Conservation (phyloP, 1,139 yeast species). For the Debaryomyces robertsiae region DNA sequence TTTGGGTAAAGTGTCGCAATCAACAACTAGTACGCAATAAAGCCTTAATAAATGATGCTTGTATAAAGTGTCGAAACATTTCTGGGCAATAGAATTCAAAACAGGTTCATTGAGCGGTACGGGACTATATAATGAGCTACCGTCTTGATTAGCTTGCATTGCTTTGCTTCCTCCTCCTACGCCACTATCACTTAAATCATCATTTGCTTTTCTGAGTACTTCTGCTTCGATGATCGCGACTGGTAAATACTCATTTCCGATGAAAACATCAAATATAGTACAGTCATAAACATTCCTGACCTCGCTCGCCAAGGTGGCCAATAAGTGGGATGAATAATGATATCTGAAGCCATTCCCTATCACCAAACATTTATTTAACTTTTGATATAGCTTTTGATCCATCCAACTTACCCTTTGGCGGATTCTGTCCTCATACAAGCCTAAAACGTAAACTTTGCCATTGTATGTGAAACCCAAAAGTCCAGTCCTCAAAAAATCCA, state of each 20-base stretch:
- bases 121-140: conserved; percentile 24
- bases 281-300: conserved; percentile 87
- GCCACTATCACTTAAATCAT: conserved; percentile 21
- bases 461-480: conserved; percentile 82
- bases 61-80: conserved; percentile 69
- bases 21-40: conserved; percentile 79
- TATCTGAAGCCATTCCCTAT: conserved; percentile 53
- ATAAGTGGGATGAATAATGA: conserved; percentile 84
- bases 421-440: conserved; percentile 88
- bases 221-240: conserved; percentile 88
- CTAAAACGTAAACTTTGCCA: conserved; percentile 86
- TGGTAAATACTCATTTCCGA: conserved; percentile 84
- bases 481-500: conserved; percentile 89
- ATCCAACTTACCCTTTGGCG: conserved; percentile 73
- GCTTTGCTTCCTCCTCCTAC: conserved; percentile 18
- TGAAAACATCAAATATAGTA: conserved; percentile 84
- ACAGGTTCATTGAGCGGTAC: conserved; percentile 57
- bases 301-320: conserved; percentile 77
- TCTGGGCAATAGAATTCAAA: conserved; percentile 73
- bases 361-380: conserved; percentile 32
- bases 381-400: conserved; percentile 47
- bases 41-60: conserved; percentile 75
- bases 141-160: conserved; percentile 12
- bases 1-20: conserved; percentile 82
- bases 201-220: conserved; percentile 51